Evolutionary conservation across 2,329 filamentous ascomycete species (phyloP), one percentile per base, ranked within the genome.

Genomic region (Alternaria sp.): DNA sequence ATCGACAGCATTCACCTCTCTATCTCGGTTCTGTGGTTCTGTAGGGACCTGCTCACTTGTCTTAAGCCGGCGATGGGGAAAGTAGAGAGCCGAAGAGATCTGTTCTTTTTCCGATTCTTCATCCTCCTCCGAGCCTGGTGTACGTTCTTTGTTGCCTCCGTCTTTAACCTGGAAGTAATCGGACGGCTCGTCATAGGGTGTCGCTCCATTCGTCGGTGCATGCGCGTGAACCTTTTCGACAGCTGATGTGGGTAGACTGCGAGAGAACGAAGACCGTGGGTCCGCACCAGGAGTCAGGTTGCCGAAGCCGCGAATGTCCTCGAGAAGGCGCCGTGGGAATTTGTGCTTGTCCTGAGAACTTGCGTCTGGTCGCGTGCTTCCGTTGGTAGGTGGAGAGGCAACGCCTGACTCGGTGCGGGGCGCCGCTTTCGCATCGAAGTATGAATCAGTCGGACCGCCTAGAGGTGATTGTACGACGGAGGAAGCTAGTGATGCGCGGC

Each of bases 21-120:
- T 63, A 55, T 71, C 72, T 59, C 69, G 70, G 52, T 61, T 55
- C n/a, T 71, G 63, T 56, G 72, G 59, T 66, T 73, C 69, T 50
- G 64, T 52, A 40, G 70, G 60, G 44, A 63, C 63, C 52, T 80
- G 79, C 46, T 84, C 81, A 10, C 81, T 74, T 26, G 80, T 67
- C 58, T 76, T 79, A 49, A 85, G 76, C 63, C 86, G 84, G 71
- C 92, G 89, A 81, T 95, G 92, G 45, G 92, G 92, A 51, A 93
- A 85, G 76, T 96, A 96, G 44, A 93, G 85, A 23, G 92, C 92
- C 30, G 91, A 95, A n/a, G 91, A 93, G 66, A 96, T 93, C 79
- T 95, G 92, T 78, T 96, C 92, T 76, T 92, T 89, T 61, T 92
- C 90, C 13, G 91, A 93, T 32, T 88, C 86, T n/a, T 73, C 71